Percentiles rank a stretch among this genome's conserved stretches.
Conservation (phyloP, 2,329 filamentous ascomycete genomes). For the Ophiostoma quercus region DNA sequence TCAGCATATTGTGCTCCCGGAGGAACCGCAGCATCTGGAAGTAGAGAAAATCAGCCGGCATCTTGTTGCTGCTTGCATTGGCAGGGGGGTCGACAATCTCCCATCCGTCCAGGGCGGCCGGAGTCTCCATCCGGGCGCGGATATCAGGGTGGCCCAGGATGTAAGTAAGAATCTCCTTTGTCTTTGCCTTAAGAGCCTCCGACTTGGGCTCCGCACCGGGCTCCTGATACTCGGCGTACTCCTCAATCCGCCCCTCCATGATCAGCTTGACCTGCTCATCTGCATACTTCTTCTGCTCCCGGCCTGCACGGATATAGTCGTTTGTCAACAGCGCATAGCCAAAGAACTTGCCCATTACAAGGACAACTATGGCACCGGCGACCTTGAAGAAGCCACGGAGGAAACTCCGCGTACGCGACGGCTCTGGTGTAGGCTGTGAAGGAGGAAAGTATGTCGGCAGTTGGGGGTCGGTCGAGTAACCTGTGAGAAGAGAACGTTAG, state of each 20-base stretch:
- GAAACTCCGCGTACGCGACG: background rate
- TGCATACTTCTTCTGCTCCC: background rate
- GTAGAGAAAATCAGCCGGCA: constrained; percentile 73
- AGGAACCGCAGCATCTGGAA: constrained; percentile 72
- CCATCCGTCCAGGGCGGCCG: background rate
- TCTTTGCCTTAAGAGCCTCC: background rate
- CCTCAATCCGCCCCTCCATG: background rate
- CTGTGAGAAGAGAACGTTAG: background rate
- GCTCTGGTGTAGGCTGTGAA: background rate
- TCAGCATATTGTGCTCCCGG: constrained; percentile 72
- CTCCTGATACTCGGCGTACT: constrained; percentile 2
- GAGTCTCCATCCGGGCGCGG: constrained; percentile 2
- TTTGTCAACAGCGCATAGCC: background rate
- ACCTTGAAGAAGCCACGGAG: background rate
- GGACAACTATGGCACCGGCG: background rate
- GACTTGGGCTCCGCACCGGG: background rate
- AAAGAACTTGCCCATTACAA: background rate
- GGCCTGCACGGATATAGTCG: background rate
- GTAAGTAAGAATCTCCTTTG: background rate
- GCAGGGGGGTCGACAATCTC: background rate
- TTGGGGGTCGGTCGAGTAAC: constrained; percentile 1
- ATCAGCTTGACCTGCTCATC: constrained; percentile 10
- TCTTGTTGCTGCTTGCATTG: constrained; percentile 27
- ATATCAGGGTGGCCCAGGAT: constrained; percentile 12
- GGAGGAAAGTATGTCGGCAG: constrained; percentile 10